These are phyloP conservation scores for Sclerotinia spermophila DNA, from an alignment of 2,329 filamentous ascomycete species.

Conservation along the genomic window DNA sequence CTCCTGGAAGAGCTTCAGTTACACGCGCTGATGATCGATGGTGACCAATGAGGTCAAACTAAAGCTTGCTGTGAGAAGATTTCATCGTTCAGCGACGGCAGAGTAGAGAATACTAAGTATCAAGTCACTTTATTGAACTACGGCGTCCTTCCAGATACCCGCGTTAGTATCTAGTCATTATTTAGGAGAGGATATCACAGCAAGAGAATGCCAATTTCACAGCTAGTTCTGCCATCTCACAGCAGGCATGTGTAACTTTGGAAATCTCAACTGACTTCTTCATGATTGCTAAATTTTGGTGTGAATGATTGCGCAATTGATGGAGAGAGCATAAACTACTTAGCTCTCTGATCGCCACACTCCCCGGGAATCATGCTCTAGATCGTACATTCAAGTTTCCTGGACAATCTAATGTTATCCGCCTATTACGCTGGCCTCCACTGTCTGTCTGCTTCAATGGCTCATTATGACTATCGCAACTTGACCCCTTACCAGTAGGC, in stretches of 20 bases:
- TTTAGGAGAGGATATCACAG: neutral
- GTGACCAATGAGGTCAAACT: neutral
- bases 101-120: neutral
- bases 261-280: neutral
- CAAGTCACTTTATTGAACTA: neutral
- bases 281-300: neutral
- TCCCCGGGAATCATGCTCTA: neutral
- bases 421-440: neutral
- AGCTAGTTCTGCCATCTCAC: neutral
- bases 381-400: neutral
- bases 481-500: neutral
- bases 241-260: neutral
- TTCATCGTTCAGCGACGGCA: conserved; percentile 6
- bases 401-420: neutral
- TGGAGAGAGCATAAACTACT: neutral
- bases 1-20: neutral
- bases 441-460: neutral
- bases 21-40: neutral
- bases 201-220: neutral
- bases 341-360: neutral
- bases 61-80: neutral
- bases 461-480: neutral
- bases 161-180: neutral
- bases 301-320: neutral
- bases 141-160: neutral